Evolutionary conservation across 768 basidiomycete genomes (phyloP).

Genomic region (Hortiboletus flavorubellus): DNA sequence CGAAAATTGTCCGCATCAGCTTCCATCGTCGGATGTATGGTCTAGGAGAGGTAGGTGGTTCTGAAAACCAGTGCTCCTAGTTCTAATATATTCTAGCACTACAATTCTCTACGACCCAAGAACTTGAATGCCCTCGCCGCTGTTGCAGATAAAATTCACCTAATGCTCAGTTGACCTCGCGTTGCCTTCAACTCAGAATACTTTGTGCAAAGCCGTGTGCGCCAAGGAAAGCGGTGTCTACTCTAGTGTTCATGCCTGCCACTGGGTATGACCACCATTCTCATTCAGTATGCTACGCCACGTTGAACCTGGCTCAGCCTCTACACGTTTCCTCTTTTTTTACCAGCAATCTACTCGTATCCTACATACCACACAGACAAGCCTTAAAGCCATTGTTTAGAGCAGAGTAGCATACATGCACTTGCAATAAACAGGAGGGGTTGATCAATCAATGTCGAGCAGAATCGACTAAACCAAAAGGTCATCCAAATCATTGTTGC

Average conservation of each 20-base stretch:
- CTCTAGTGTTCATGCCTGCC: background rate
- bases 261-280: no score
- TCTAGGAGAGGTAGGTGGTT: constrained; percentile 77
- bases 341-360: background rate
- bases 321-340: background rate
- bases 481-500: constrained; percentile 58
- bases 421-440: background rate
- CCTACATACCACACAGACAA: constrained; percentile 11
- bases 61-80: background rate
- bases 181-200: background rate
- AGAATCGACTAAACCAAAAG: constrained; percentile 49
- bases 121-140: constrained; percentile 16
- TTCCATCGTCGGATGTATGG: constrained; percentile 96
- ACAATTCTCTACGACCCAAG: constrained; percentile 78
- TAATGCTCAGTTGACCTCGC: constrained; percentile 25
- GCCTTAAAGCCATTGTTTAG: background rate
- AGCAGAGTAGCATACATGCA: constrained; percentile 3
- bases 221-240: background rate
- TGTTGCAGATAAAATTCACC: constrained; percentile 31
- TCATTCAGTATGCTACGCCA: no score
- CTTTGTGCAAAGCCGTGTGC: background rate
- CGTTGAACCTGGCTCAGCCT: background rate
- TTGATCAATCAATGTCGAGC: background rate
- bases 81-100: constrained; percentile 56
- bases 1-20: constrained; percentile 65